These are phyloP conservation scores for Amoebophrya sp. DNA, from an alignment of 169 alveolate genomes.

Conservation along the genomic window DNA sequence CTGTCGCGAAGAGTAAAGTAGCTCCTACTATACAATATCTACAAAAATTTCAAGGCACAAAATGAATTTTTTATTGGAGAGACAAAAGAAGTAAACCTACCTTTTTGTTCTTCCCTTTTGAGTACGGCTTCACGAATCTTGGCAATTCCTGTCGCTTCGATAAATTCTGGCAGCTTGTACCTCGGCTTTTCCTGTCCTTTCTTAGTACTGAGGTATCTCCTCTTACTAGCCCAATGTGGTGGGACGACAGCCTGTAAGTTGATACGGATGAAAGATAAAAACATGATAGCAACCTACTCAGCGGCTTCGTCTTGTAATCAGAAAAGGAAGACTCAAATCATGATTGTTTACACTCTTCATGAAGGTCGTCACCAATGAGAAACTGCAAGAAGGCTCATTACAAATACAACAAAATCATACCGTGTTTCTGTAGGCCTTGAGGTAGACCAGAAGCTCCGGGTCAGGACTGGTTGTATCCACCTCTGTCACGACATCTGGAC, in stretches of 20 bases:
- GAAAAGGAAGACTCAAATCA: too few species aligned
- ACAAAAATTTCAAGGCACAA: too few species aligned
- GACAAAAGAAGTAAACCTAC: too few species aligned
- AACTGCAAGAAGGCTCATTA: too few species aligned
- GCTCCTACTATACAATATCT: too few species aligned
- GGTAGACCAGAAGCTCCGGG: conserved; percentile 83
- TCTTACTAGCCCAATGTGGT: conserved; percentile 91
- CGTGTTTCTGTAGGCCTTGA: conserved; percentile 85
- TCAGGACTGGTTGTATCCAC: conserved; percentile 91
- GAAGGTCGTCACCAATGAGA: too few species aligned
- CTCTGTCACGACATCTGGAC: conserved; percentile 76
- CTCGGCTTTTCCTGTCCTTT: conserved; percentile 86
- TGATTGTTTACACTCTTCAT: too few species aligned
- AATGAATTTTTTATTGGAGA: too few species aligned
- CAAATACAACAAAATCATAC: conserved; percentile 43
- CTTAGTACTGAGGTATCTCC: conserved; percentile 84
- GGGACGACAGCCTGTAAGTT: conserved; percentile 91
- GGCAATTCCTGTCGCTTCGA: neutral
- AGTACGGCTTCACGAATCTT: neutral
- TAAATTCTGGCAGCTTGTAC: conserved; percentile 77
- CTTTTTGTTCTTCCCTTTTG: neutral
- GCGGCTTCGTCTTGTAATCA: too few species aligned
- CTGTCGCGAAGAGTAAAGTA: too few species aligned
- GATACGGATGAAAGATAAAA: too few species aligned
- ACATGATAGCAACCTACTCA: too few species aligned